These are phyloP conservation scores for Penicillium sp. DNA, from an alignment of 2,329 filamentous ascomycete genomes.

Conservation along the genomic window DNA sequence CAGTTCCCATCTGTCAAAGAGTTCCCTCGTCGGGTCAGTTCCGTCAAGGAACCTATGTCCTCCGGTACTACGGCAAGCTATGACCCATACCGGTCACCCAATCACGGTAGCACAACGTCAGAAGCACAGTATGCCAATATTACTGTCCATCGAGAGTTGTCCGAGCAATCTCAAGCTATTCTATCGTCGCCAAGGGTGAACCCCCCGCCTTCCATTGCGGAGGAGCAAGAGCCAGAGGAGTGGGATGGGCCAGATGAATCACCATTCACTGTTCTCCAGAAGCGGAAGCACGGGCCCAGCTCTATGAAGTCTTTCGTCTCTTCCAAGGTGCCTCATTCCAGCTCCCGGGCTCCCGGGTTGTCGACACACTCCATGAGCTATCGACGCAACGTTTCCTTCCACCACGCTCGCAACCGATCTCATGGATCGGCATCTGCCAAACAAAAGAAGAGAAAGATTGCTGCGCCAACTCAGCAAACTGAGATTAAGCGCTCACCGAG, in stretches of 20 bases:
- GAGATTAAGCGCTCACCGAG: conserved; percentile 28
- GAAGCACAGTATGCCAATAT: conserved; percentile 65
- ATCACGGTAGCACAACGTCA: conserved; percentile 50
- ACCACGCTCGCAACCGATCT: conserved; percentile 51
- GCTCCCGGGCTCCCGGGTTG: conserved; percentile 42
- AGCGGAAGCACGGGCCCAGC: conserved; percentile 34
- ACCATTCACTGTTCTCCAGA: conserved; percentile 34
- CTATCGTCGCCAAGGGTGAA: conserved; percentile 11
- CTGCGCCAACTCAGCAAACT: conserved; percentile 18
- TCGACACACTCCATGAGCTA: conserved; percentile 52
- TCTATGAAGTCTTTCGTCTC: conserved; percentile 43
- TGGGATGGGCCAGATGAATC: conserved; percentile 23
- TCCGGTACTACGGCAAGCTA: conserved; percentile 63
- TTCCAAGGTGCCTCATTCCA: conserved; percentile 50
- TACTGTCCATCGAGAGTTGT: conserved; percentile 60
- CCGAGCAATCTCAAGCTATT: conserved; percentile 8
- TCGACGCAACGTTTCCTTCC: conserved; percentile 64
- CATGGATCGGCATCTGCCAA: conserved; percentile 30
- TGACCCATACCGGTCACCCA: conserved; percentile 77
- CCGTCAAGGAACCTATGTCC: conserved; percentile 50
- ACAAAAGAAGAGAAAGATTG: conserved; percentile 22
- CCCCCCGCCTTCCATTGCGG: conserved; percentile 20
- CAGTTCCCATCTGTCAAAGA: conserved; percentile 59
- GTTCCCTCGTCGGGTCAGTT: conserved; percentile 50
- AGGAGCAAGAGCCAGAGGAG: conserved; percentile 24